Conservation (phyloP, 805 yeast species). For the Suhomyces sp. region DNA sequence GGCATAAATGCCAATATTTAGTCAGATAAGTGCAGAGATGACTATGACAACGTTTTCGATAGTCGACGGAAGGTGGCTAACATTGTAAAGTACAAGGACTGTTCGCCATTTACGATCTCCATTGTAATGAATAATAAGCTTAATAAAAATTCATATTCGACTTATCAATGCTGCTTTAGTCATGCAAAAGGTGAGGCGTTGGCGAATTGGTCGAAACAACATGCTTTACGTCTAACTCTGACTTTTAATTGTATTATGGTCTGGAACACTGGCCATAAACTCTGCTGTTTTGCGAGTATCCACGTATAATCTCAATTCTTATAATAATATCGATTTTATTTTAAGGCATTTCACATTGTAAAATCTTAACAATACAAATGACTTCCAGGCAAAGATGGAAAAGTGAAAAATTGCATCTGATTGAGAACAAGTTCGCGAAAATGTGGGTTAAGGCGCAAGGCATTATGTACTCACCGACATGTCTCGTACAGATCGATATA, state of each 20-base stretch:
- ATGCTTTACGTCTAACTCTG: background rate
- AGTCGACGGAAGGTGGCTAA: background rate
- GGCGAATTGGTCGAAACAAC: background rate
- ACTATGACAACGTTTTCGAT: background rate
- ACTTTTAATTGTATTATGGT: too few relatives aligned
- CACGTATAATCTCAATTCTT: background rate
- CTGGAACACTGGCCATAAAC: background rate
- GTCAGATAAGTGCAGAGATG: background rate
- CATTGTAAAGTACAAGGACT: background rate
- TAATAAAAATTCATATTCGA: background rate
- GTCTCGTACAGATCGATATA: background rate
- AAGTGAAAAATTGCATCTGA: background rate
- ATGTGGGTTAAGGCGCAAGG: background rate
- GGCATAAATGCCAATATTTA: background rate
- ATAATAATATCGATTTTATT: too few relatives aligned
- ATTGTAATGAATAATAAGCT: background rate
- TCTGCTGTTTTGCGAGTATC: background rate
- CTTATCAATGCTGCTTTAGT: too few relatives aligned
- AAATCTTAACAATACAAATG: too few relatives aligned
- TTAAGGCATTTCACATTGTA: background rate
- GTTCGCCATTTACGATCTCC: background rate
- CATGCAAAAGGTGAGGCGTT: background rate
- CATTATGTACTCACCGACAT: background rate
- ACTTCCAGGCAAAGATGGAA: background rate
- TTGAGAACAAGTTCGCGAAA: background rate